Evolutionary conservation across 768 basidiomycete genomes (phyloP), one percentile per base, ranked within the genome.

Genomic region (Boletus sp.): DNA sequence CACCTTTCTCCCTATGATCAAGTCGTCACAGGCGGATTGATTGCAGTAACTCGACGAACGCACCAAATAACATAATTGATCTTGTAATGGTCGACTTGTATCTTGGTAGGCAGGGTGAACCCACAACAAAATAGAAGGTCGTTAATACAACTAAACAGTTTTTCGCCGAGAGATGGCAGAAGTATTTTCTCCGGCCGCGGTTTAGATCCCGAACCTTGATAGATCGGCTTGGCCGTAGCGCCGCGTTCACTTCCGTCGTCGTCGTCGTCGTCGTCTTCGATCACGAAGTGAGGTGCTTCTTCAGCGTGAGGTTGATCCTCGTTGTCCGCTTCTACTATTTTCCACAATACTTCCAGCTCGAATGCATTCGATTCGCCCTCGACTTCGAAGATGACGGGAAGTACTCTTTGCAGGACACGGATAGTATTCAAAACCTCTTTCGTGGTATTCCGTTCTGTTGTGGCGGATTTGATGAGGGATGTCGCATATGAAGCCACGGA

Each of bases 81-180:
- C 67, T 90, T 88, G 68, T 90, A 83, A 61, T 87, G 86, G 64
- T 89, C 86, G 45, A 84, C 80, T 67, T 90, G 87, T 42, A 88
- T 75, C 68, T 82, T 83, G 29, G 79, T 80, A 9, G 96, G 91
- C 9, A 98, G 74, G 0, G 94, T 96, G 63, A 98, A 97, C 13
- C 92, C 93, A 61, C 92, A 95, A 66, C 93, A 93, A 70, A 96
- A 98, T 37, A 97, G 68, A 11, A 98, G 77, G 67, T 98, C 95
- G 53, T 92, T 82, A 10, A 92, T 75, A 54, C 85, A 84, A 62
- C 79, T 82, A 59, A 96, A 88, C 21, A 98, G 74, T 57, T 82
- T 79, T 64, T 95, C 92, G 1, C 85, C 89, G 5, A 96, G 72
- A 17, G 89, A 88, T n/a, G 90, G 93, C 30, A 84, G 67, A 14